Conservation (phyloP, 371 early-diverging fungal genomes). For the Mucor sp. region DNA sequence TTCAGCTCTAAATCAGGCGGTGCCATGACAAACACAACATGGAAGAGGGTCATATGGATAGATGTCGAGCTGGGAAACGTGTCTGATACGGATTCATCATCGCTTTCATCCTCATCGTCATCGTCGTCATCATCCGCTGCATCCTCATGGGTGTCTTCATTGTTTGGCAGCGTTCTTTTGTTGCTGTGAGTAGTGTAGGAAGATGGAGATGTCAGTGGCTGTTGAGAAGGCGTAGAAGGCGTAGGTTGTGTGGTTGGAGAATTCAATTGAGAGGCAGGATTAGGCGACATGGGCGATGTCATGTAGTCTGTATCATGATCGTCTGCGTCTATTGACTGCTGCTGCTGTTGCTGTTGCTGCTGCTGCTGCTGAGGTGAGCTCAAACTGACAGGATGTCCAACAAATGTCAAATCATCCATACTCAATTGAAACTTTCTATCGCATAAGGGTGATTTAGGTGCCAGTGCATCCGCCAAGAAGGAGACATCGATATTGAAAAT, state of each 20-base stretch:
- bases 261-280: background rate
- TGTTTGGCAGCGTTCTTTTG: background rate
- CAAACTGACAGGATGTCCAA: constrained; percentile 68
- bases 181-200: background rate
- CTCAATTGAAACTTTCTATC: constrained; percentile 79
- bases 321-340: background rate
- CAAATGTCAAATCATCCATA: constrained; percentile 78
- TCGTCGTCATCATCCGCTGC: constrained; percentile 20
- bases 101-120: constrained; percentile 29
- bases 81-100: constrained; percentile 14
- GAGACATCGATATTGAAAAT: constrained; percentile 70
- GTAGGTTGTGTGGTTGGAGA: background rate
- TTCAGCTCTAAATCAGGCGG: constrained; percentile 61
- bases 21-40: constrained; percentile 76
- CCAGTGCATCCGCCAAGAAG: constrained; percentile 73
- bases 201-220: background rate
- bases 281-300: background rate
- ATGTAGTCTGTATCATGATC: background rate
- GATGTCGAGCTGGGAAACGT: constrained; percentile 16
- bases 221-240: background rate
- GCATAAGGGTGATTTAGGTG: constrained; percentile 74
- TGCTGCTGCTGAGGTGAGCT: constrained; percentile 39
- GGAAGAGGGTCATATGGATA: constrained; percentile 75
- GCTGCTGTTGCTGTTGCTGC: constrained; percentile 3
- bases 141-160: constrained; percentile 21